A percentile compares a stretch with the other conserved stretches of the same genome.
These are phyloP conservation scores for Chytriomyces sp. DNA, from an alignment of 192 early-diverging fungal species.

Conservation along the genomic window DNA sequence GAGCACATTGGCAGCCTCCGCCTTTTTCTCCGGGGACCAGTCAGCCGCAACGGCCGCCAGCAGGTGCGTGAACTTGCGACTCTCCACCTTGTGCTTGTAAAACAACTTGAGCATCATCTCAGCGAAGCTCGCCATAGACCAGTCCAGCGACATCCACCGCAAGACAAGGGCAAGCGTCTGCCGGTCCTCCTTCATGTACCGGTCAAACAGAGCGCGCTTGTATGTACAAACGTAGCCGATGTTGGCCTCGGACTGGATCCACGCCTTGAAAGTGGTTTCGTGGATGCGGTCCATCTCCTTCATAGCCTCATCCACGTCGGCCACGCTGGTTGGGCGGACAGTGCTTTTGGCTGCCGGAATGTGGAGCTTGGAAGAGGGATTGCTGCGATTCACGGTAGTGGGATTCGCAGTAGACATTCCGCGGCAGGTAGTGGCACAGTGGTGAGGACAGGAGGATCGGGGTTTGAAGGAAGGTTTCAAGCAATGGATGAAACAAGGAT, in stretches of 20 bases:
- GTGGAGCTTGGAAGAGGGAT: too few species aligned
- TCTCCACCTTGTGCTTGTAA: conserved; percentile 22
- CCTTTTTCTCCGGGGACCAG: conserved; percentile 18
- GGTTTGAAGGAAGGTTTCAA: too few species aligned
- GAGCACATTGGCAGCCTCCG: conserved; percentile 30
- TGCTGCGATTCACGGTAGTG: too few species aligned
- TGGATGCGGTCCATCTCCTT: conserved; percentile 33
- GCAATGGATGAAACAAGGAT: too few species aligned
- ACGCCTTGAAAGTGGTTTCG: conserved; percentile 31
- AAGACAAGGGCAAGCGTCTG: conserved; percentile 10
- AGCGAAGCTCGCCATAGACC: conserved; percentile 23
- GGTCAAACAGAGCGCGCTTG: conserved; percentile 26
- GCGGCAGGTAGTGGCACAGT: too few species aligned
- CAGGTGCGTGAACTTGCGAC: conserved; percentile 7
- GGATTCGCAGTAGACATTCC: too few species aligned
- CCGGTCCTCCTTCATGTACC: conserved; percentile 10
- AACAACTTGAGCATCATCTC: conserved; percentile 41
- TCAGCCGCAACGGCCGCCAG: background rate
- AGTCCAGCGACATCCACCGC: conserved; percentile 31
- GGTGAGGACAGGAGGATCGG: too few species aligned
- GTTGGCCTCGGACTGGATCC: conserved; percentile 37
- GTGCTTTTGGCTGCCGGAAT: too few species aligned
- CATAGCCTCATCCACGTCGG: conserved; percentile 37
- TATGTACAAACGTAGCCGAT: conserved; percentile 35
- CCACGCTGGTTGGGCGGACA: conserved; percentile 1